Evolutionary conservation across 1,284 basidiomycete genomes (phyloP).

Genomic region (Fistulinella staudtii): DNA sequence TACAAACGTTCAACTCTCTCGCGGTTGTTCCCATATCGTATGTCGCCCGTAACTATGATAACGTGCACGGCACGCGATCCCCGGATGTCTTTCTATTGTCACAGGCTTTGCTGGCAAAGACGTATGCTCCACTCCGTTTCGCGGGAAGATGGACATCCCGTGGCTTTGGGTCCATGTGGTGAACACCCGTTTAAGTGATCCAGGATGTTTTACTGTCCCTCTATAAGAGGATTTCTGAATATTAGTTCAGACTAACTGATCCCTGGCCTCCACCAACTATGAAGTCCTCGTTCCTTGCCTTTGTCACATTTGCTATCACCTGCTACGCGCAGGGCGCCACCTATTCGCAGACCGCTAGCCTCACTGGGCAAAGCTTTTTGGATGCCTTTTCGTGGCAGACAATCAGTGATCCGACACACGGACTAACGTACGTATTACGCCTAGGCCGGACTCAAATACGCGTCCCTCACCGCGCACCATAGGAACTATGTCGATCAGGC

Average conservation of each 20-base stretch:
- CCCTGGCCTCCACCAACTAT: constrained; percentile 2
- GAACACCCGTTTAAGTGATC: neutral
- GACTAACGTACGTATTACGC: constrained; percentile 38
- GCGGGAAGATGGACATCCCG: neutral
- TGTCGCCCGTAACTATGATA: neutral
- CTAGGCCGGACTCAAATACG: neutral
- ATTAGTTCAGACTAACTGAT: neutral
- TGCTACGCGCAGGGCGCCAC: constrained; percentile 19
- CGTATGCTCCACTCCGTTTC: neutral
- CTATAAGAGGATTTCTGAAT: constrained; percentile 10
- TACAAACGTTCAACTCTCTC: neutral
- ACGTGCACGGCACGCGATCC: neutral
- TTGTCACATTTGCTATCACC: constrained; percentile 10
- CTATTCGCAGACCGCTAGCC: constrained; percentile 36
- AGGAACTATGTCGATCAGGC: constrained; percentile 40
- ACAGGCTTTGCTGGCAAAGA: constrained; percentile 7
- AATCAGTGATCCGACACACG: constrained; percentile 44
- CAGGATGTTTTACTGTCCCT: neutral
- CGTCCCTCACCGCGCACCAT: neutral
- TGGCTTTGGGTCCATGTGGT: constrained; percentile 1
- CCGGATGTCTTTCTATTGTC: neutral
- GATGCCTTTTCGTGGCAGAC: constrained; percentile 41
- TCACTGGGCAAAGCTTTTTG: constrained; percentile 42
- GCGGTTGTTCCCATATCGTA: neutral
- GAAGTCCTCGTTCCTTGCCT: constrained; percentile 6